Evolutionary conservation across 2,329 filamentous ascomycete genomes (phyloP).

Genomic region (Xylaria multiplex): DNA sequence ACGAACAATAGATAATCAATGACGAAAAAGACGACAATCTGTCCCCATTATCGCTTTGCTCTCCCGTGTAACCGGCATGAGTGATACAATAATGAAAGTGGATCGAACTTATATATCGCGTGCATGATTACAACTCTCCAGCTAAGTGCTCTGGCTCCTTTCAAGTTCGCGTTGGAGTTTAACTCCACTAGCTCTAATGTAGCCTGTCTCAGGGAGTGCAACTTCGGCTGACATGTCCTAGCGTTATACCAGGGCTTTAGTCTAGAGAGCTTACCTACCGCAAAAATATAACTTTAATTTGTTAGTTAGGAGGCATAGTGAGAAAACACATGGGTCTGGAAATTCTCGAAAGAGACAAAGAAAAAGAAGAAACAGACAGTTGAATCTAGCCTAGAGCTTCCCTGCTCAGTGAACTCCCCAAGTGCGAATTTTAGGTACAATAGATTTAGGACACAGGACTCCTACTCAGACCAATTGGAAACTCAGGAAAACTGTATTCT

Average conservation of each 20-base stretch:
- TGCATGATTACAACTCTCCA: not conserved
- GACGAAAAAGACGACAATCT: not conserved
- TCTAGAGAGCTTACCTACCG: too few relatives aligned
- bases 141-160: not conserved
- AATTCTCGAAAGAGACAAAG: too few relatives aligned
- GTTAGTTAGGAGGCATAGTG: too few relatives aligned
- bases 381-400: not conserved
- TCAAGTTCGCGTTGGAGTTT: not conserved
- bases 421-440: not conserved
- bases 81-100: not conserved
- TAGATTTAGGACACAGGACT: not conserved
- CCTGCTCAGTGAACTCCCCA: too few relatives aligned
- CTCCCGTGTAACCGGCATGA: not conserved
- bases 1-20: not conserved
- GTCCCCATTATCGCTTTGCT: not conserved
- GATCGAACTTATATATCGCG: not conserved
- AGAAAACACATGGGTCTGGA: too few relatives aligned
- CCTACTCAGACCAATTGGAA: constrained; percentile 1
- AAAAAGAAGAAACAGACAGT: not conserved
- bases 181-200: too few relatives aligned
- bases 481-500: constrained; percentile 33
- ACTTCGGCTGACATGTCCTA: too few relatives aligned
- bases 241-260: too few relatives aligned
- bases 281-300: too few relatives aligned
- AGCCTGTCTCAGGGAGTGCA: too few relatives aligned